phyloP scores from a whole-genome alignment of 2,329 filamentous ascomycete species.

The Bipolaris gigantea region DNA sequence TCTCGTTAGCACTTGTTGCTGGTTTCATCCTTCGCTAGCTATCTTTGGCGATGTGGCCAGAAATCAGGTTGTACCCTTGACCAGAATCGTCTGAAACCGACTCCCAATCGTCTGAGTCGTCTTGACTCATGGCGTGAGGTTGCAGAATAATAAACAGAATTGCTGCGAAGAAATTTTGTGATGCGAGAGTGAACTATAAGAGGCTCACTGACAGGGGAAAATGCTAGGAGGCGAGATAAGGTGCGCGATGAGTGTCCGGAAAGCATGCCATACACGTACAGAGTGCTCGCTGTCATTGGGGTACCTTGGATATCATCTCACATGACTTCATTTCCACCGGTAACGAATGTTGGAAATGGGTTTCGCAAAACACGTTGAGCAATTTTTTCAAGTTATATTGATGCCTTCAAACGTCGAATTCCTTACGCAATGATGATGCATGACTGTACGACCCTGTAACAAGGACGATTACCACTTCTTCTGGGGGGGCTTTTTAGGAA shows the following conservation, averaged over 20 bases:
- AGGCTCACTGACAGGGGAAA: neutral
- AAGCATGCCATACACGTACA: too few species aligned
- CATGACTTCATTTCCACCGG: neutral
- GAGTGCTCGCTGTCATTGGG: neutral
- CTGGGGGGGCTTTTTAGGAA: too few species aligned
- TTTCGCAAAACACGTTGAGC: neutral
- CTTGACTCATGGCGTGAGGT: neutral
- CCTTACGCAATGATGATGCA: neutral
- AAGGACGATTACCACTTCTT: neutral
- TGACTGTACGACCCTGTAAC: neutral
- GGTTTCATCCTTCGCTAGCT: neutral
- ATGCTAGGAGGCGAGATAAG: neutral
- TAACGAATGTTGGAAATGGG: neutral
- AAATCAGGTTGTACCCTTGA: neutral
- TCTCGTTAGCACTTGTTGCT: neutral
- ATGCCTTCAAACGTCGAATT: neutral
- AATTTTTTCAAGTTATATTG: neutral
- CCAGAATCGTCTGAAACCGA: neutral
- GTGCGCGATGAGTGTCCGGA: too few species aligned
- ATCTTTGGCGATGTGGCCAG: neutral
- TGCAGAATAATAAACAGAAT: neutral
- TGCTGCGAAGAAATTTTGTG: neutral
- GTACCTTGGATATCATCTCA: neutral
- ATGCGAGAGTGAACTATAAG: neutral
- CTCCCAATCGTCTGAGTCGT: slow-evolving; percentile 4